Percentiles rank a stretch among this genome's conserved stretches.
These are phyloP conservation scores for Podaxis sp. DNA, from an alignment of 768 basidiomycete species.

Conservation along the genomic window DNA sequence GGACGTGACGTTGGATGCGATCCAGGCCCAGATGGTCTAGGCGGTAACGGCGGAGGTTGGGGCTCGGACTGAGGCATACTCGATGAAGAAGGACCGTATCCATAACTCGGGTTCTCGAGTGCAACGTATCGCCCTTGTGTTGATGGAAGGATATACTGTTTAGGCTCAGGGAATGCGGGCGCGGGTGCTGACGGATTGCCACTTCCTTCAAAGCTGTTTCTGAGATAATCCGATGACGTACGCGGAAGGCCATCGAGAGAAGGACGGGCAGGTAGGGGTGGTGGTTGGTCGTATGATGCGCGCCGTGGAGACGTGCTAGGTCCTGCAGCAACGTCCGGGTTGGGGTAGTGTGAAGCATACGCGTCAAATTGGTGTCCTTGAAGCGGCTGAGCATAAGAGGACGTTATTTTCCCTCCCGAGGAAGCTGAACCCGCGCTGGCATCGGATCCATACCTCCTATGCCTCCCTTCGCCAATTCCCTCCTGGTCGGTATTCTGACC, in stretches of 20 bases:
- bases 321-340: background rate
- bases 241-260: background rate
- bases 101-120: background rate
- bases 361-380: background rate
- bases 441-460: background rate
- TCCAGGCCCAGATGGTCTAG: background rate
- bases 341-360: background rate
- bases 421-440: background rate
- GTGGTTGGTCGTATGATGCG: background rate
- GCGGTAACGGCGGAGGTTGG: background rate
- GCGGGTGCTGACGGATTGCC: background rate
- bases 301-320: background rate
- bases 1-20: background rate
- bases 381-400: background rate
- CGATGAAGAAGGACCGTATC: background rate
- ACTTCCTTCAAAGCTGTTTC: background rate
- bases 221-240: conserved; percentile 4
- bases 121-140: background rate
- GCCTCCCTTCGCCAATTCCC: background rate
- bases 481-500: background rate
- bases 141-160: background rate
- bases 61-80: background rate
- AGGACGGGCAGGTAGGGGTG: background rate
- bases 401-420: background rate
- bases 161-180: background rate